phyloP scores from a whole-genome alignment of 768 basidiomycete species.

The Phaffia australis region DNA sequence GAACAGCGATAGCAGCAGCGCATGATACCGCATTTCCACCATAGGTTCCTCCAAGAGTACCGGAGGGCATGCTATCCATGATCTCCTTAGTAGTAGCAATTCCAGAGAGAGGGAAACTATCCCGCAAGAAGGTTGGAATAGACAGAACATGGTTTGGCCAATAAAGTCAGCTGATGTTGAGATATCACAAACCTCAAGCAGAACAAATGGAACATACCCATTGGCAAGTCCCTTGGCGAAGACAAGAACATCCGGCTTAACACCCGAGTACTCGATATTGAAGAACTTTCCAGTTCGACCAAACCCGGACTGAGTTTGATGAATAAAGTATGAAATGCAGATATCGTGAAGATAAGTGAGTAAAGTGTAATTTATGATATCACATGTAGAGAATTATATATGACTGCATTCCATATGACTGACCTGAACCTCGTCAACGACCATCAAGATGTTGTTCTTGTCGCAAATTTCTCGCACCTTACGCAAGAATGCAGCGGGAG shows the following conservation, averaged over 20 bases:
- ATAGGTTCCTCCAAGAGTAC: slow-evolving; percentile 52
- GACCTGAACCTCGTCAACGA: slow-evolving; percentile 46
- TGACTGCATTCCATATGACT: too few species aligned
- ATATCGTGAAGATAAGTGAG: too few species aligned
- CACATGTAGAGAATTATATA: too few species aligned
- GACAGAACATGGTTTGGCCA: not conserved
- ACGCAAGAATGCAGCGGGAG: slow-evolving; percentile 64
- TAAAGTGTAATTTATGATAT: too few species aligned
- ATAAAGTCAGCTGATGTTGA: slow-evolving; percentile 40
- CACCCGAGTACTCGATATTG: slow-evolving; percentile 55
- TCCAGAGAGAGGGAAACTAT: slow-evolving; percentile 69
- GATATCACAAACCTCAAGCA: not conserved
- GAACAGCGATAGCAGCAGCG: slow-evolving; percentile 51
- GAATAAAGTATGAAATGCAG: too few species aligned
- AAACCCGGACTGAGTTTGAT: slow-evolving; percentile 51
- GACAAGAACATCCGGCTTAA: slow-evolving; percentile 75
- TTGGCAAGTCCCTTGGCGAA: slow-evolving; percentile 64
- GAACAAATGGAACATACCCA: slow-evolving; percentile 19
- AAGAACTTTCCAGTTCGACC: slow-evolving; percentile 76
- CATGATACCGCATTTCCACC: slow-evolving; percentile 87
- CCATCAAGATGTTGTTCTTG: slow-evolving; percentile 65
- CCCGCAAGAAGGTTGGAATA: slow-evolving; percentile 48
- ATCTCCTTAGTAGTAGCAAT: slow-evolving; percentile 68
- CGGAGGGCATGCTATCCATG: slow-evolving; percentile 47
- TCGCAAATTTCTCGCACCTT: slow-evolving; percentile 79